phyloP scores from a whole-genome alignment of 2,329 filamentous ascomycete species.

The Sporothrix brasiliensis region DNA sequence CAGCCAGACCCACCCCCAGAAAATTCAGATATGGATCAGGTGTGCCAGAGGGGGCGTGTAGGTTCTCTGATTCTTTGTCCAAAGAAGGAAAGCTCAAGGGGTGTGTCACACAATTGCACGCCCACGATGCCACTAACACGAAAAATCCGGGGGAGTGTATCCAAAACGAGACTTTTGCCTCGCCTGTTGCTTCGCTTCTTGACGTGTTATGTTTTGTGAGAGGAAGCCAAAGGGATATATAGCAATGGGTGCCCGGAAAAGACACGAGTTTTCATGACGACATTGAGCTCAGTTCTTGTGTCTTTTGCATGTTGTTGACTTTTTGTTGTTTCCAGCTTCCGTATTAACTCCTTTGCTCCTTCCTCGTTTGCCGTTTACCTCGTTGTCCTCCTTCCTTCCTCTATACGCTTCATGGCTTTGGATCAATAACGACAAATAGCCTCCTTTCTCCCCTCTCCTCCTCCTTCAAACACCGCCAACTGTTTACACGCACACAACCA shows the following conservation, averaged over 20 bases:
- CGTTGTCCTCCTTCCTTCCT: neutral
- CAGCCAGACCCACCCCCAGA: constrained; percentile 23
- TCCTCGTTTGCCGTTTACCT: neutral
- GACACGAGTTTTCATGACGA: neutral
- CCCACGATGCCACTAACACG: constrained; percentile 12
- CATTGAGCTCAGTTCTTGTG: constrained; percentile 15
- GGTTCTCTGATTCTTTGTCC: neutral
- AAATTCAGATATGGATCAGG: constrained; percentile 19
- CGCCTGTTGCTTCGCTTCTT: neutral
- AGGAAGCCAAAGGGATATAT: constrained; percentile 4
- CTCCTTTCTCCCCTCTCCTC: neutral
- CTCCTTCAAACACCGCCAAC: neutral
- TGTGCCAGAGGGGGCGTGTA: constrained; percentile 18
- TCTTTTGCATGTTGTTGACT: constrained; percentile 8
- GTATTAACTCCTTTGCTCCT: constrained; percentile 5
- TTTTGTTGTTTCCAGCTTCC: neutral
- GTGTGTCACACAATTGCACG: constrained; percentile 1
- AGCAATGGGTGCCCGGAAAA: neutral
- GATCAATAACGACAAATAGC: constrained; percentile 1
- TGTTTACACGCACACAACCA: neutral
- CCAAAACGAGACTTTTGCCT: neutral
- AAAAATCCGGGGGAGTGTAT: constrained; percentile 21
- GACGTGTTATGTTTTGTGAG: neutral
- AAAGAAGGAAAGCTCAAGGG: constrained; percentile 11
- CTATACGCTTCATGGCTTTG: constrained; percentile 6